Evolutionary conservation across 2,329 filamentous ascomycete genomes (phyloP), one percentile per base, ranked within the genome.

Genomic region (Cadophora sp.): DNA sequence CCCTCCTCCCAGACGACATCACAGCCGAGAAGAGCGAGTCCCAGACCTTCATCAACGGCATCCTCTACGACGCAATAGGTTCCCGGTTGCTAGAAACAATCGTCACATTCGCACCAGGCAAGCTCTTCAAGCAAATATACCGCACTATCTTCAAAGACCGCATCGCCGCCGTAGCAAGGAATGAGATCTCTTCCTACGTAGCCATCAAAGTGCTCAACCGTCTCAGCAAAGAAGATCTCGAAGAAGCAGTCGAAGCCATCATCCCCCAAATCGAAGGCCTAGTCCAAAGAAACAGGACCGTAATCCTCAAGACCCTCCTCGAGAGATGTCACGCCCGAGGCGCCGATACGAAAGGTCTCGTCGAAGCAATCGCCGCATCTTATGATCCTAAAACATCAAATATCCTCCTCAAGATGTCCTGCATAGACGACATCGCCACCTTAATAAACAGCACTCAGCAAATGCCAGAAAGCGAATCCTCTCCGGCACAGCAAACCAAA

Each of bases 41-140:
- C 59, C 91, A 92, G 4, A 85, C 87, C 18, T 97, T 98, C 76
- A 86, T 98, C 76, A 94, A 92, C 74, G 89, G 91, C 65, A 87
- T 98, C 76, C 83, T 97, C 30, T 98, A 97, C 79, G 94, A 98
- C 76, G 85, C 91, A 1, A 90, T 98, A 61, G 96, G 96, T 18
- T 97, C 95, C 3, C 90, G 95, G 53, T 84, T 99, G 1, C 84
- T 98, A 24, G 96, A 99, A 80, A 93, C 90, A 0, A 90, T 99
- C 70, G 87, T 97, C 70, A 86, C 89, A 30, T 86, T 91, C 76
- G 88, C 90, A 18, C 94, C 96, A 0, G 94, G 92, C 51, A 97
- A 96, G 79, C 81, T 94, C 41, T 99, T 98, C 86, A 97, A 97
- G 79, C 87, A 88, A 16, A 84, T 99, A 6, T 95, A 96, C 80